Percentiles rank a stretch among this genome's conserved stretches.
Conservation (phyloP, 805 yeast genomes). For the Kurtzmaniella cleridarum region DNA sequence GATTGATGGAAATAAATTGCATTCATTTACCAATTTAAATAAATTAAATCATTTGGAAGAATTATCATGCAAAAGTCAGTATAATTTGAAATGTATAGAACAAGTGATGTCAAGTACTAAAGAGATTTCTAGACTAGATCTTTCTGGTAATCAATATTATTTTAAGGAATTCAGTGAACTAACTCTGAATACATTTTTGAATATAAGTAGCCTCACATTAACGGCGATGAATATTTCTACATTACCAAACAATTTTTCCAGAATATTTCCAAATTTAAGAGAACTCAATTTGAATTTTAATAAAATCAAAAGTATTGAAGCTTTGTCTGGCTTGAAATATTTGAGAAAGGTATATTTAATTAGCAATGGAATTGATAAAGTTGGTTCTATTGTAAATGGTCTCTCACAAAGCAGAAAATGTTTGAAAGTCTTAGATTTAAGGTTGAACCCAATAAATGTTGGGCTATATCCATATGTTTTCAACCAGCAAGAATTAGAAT, state of each 20-base stretch:
- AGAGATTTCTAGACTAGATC: slow-evolving; percentile 29
- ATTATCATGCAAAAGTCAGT: slow-evolving; percentile 37
- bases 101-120: slow-evolving; percentile 13
- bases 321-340: slow-evolving; percentile 25
- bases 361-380: slow-evolving; percentile 38
- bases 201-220: slow-evolving; percentile 36
- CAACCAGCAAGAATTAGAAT: slow-evolving; percentile 37
- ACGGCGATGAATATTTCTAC: slow-evolving; percentile 40
- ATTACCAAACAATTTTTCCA: slow-evolving; percentile 33
- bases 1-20: slow-evolving; percentile 39
- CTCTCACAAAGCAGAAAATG: slow-evolving; percentile 24
- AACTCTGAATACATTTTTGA: slow-evolving; percentile 18
- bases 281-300: slow-evolving; percentile 50
- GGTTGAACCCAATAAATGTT: slow-evolving; percentile 45
- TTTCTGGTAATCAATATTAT: slow-evolving; percentile 32
- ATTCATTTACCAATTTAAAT: slow-evolving; percentile 18
- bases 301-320: slow-evolving; percentile 28
- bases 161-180: slow-evolving; percentile 8
- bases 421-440: slow-evolving; percentile 38
- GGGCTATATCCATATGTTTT: slow-evolving; percentile 51
- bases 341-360: slow-evolving; percentile 38
- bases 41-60: slow-evolving; percentile 34
- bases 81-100: slow-evolving; percentile 12
- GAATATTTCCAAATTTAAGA: slow-evolving; percentile 40
- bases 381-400: slow-evolving; percentile 27